Evolutionary conservation across 495 filamentous ascomycete species (phyloP).

Genomic region (Pseudoneurospora amorphoporcata): DNA sequence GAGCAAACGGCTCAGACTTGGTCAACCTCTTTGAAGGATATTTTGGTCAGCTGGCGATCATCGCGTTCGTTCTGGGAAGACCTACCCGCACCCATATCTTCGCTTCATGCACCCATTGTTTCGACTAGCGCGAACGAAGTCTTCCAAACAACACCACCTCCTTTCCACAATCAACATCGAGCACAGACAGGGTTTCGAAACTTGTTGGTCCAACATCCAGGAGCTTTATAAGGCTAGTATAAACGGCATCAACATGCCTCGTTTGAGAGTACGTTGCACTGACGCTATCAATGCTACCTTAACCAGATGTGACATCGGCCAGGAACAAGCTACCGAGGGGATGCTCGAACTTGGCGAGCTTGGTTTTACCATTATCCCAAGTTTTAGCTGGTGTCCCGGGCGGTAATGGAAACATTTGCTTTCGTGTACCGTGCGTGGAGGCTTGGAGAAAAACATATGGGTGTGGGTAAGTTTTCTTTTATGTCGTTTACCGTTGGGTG

Average conservation of each 20-base stretch:
- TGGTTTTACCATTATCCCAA: not conserved
- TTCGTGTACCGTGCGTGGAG: not conserved
- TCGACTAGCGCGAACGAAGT: not conserved
- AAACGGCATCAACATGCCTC: not conserved
- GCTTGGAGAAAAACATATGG: not conserved
- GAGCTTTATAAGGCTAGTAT: not conserved
- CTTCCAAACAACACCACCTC: not conserved
- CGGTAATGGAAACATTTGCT: not conserved
- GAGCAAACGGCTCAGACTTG: not conserved
- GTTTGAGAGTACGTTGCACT: not conserved
- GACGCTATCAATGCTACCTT: not conserved
- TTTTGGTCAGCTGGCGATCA: not conserved
- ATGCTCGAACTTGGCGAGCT: not conserved
- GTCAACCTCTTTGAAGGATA: not conserved
- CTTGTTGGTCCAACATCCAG: not conserved
- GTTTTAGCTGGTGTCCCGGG: not conserved
- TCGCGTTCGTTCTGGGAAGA: not conserved
- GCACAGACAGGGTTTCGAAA: not conserved
- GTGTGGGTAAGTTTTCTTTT: not conserved
- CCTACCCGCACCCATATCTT: not conserved
- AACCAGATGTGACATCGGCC: not conserved
- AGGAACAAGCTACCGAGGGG: not conserved
- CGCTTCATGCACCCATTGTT: not conserved
- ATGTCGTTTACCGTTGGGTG: not conserved
- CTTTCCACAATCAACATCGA: not conserved